Evolutionary conservation across 768 basidiomycete genomes (phyloP), one percentile per base, ranked within the genome.

Genomic region (Dacryopinax spathularia): DNA sequence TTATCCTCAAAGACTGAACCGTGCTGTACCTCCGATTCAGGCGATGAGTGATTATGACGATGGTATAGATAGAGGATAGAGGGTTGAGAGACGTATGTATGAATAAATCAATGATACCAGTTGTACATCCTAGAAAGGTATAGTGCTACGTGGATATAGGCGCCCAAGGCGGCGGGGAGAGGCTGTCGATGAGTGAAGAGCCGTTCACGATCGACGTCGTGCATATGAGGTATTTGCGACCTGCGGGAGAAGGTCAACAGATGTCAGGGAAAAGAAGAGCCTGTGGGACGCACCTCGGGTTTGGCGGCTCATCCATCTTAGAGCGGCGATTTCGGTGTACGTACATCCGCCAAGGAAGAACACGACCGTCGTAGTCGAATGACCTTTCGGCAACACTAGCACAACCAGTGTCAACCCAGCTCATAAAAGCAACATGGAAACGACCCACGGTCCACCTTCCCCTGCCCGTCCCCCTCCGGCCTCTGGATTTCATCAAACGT

Each of bases 311-410:
- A 95, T 87, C 91, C 92, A 96, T 72, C 96, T 80, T 68, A 99
- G 73, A 5, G 95, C 95, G 35, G 96, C 87, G 65, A 98, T 92
- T 77, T 98, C 96, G 9, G 95, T 95, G 69, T 90, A 96, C 13
- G 96, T 99, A 73, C 93, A 93, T 2, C 95, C 96, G 29, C 96
- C 96, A 33, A 98, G 75, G 82, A 98, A 97, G 76, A 97, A 96
- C 10, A 99, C 89, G 18, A 95, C 82, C 1, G 92, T 95, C 4
- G 87, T 95, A 7, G 84, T 88, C 1, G 81, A 76, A 69, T 82
- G 80, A 65, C 86, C 88, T 60, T 77, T 78, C 0, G 79, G 73
- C 64, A 75, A 75, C 44, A 62, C 67, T 65, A 56, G 43, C 20
- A 25, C 36, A 29, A 16, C 34, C 10, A 61, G 44, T n/a, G n/a